Conservation (phyloP, 2,329 filamentous ascomycete genomes). For the Hirsutella minnesotensis region DNA sequence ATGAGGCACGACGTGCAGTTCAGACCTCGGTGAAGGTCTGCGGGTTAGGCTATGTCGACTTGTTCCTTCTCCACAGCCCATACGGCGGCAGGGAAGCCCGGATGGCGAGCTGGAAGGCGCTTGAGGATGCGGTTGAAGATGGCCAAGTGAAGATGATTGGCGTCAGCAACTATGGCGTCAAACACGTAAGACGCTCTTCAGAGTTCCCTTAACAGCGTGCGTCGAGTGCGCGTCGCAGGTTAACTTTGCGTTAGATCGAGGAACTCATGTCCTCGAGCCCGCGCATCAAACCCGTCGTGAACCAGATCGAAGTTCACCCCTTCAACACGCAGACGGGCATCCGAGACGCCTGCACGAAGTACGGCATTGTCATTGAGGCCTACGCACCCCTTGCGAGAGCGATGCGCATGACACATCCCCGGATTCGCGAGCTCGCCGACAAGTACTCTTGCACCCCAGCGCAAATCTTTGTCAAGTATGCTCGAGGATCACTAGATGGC, state of each 20-base stretch:
- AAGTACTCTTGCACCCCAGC: slow-evolving; percentile 61
- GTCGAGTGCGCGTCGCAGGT: background rate
- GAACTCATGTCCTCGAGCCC: slow-evolving; percentile 55
- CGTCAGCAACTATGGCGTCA: slow-evolving; percentile 68
- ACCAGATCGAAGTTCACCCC: slow-evolving; percentile 73
- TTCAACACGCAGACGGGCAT: slow-evolving; percentile 67
- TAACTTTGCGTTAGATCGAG: slow-evolving; percentile 39
- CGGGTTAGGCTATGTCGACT: slow-evolving; percentile 62
- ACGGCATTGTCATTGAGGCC: slow-evolving; percentile 62
- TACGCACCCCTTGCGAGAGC: slow-evolving; percentile 69
- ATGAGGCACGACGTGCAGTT: slow-evolving; percentile 55
- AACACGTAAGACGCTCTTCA: slow-evolving; percentile 41
- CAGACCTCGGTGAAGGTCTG: slow-evolving; percentile 50
- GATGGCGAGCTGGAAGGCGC: slow-evolving; percentile 61
- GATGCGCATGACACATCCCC: slow-evolving; percentile 56
- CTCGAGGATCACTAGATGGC: too few species aligned
- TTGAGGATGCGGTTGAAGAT: slow-evolving; percentile 63
- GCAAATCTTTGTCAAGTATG: slow-evolving; percentile 59
- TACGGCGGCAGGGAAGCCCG: slow-evolving; percentile 60
- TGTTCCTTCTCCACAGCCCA: slow-evolving; percentile 70
- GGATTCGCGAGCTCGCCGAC: slow-evolving; percentile 46
- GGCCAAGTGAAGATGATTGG: slow-evolving; percentile 62
- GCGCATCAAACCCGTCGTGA: slow-evolving; percentile 53
- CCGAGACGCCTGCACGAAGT: slow-evolving; percentile 49
- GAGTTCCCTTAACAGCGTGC: slow-evolving; percentile 8